Evolutionary conservation across 768 basidiomycete genomes (phyloP).

Genomic region (Xerocomus potaroensis): DNA sequence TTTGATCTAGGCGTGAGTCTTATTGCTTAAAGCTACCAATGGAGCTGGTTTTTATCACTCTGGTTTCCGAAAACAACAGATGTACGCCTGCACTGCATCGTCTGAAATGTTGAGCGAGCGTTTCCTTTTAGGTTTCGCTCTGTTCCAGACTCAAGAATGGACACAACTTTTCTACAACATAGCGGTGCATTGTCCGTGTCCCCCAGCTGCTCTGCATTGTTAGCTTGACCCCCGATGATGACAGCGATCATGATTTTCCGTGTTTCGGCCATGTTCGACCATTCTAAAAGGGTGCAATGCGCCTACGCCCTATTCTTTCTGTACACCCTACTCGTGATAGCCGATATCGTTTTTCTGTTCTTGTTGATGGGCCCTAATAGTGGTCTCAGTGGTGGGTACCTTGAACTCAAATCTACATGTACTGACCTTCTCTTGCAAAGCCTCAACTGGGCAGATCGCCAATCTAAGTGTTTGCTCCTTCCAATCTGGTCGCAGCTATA

Average conservation of each 20-base stretch:
- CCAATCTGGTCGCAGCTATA: too few species aligned
- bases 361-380: too few species aligned
- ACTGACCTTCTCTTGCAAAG: too few species aligned
- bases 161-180: not conserved
- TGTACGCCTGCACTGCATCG: not conserved
- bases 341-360: too few species aligned
- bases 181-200: constrained; percentile 5
- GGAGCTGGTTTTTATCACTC: not conserved
- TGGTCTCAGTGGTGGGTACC: too few species aligned
- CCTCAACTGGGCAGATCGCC: too few species aligned
- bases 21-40: not conserved
- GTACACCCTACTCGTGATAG: not conserved
- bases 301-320: constrained; percentile 1
- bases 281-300: not conserved
- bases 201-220: not conserved
- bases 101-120: not conserved
- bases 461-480: too few species aligned
- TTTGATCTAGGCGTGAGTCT: constrained; percentile 6
- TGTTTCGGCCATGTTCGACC: constrained; percentile 11
- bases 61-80: not conserved
- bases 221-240: too few species aligned
- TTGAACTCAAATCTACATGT: too few species aligned
- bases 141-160: not conserved
- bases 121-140: not conserved
- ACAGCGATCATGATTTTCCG: constrained; percentile 10